phyloP scores from a whole-genome alignment of 495 filamentous ascomycete species.

The Aspergillus haitiensis region DNA sequence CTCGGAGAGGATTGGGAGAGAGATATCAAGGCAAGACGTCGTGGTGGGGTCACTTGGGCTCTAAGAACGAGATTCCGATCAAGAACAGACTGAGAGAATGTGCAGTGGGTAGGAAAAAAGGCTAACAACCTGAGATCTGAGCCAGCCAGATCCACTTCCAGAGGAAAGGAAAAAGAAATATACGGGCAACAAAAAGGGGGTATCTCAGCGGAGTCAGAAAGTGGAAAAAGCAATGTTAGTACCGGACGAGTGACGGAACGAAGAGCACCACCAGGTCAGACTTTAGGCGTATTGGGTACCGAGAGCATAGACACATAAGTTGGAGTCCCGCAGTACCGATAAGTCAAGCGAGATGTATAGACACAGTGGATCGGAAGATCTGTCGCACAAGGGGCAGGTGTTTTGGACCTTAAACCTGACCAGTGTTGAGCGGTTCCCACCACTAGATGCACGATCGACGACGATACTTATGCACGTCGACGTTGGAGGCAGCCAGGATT shows the following conservation, averaged over 20 bases:
- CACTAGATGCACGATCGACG: constrained; percentile 34
- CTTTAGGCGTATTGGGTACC: constrained; percentile 15
- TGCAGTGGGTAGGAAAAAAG: constrained; percentile 9
- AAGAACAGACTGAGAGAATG: background rate
- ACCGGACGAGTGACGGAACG: constrained; percentile 9
- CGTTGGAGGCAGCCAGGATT: constrained; percentile 25
- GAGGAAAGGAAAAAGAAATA: constrained; percentile 24
- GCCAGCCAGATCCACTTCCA: constrained; percentile 27
- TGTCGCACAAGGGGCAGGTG: constrained; percentile 19
- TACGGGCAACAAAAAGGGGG: constrained; percentile 22
- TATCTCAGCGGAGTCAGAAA: constrained; percentile 19
- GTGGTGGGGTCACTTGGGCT: constrained; percentile 3
- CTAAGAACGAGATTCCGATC: constrained; percentile 3
- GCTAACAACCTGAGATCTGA: constrained; percentile 22
- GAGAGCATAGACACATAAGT: constrained; percentile 19
- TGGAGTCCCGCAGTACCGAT: constrained; percentile 3
- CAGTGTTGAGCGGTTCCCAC: constrained; percentile 12
- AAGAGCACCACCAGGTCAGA: constrained; percentile 21
- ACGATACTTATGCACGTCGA: constrained; percentile 44
- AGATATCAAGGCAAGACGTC: background rate
- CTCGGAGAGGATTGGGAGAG: background rate
- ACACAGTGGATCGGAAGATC: constrained; percentile 22
- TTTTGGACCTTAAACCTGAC: constrained; percentile 18
- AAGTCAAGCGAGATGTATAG: constrained; percentile 15
- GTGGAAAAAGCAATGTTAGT: constrained; percentile 16